Conservation (phyloP, 2,329 filamentous ascomycete species). For the Dothiorella sarmentorum region DNA sequence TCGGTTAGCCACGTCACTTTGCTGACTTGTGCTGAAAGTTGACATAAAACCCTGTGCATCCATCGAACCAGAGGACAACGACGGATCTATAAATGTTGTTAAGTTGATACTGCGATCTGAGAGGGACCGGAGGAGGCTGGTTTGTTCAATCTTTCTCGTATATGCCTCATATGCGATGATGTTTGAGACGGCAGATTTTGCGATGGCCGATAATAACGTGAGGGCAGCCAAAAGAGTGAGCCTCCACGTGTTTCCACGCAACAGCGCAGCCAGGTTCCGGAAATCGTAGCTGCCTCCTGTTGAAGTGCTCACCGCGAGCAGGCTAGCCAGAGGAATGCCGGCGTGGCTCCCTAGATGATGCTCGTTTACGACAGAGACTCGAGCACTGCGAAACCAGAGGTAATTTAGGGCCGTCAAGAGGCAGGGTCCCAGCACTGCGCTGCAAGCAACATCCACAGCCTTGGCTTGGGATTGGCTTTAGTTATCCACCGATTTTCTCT, state of each 20-base stretch:
- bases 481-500: conserved; percentile 19
- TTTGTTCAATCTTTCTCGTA: neutral
- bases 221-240: conserved; percentile 3
- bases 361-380: conserved; percentile 21
- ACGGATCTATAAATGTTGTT: neutral
- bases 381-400: conserved; percentile 21
- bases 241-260: conserved; percentile 7
- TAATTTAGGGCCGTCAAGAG: conserved; percentile 20
- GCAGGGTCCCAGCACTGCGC: conserved; percentile 21
- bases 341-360: neutral
- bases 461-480: conserved; percentile 23
- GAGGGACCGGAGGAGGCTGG: neutral
- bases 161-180: conserved; percentile 21
- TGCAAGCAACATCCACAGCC: conserved; percentile 21
- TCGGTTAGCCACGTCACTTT: neutral
- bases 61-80: too few species aligned
- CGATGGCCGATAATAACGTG: conserved; percentile 17
- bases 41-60: too few species aligned
- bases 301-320: conserved; percentile 19
- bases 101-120: neutral
- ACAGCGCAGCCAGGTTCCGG: conserved; percentile 11
- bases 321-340: conserved; percentile 10
- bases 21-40: neutral
- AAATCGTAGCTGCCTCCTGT: conserved; percentile 16
- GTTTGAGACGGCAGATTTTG: conserved; percentile 16